phyloP scores from a whole-genome alignment of 192 early-diverging fungal genomes.

The Allomyces javanicus region DNA sequence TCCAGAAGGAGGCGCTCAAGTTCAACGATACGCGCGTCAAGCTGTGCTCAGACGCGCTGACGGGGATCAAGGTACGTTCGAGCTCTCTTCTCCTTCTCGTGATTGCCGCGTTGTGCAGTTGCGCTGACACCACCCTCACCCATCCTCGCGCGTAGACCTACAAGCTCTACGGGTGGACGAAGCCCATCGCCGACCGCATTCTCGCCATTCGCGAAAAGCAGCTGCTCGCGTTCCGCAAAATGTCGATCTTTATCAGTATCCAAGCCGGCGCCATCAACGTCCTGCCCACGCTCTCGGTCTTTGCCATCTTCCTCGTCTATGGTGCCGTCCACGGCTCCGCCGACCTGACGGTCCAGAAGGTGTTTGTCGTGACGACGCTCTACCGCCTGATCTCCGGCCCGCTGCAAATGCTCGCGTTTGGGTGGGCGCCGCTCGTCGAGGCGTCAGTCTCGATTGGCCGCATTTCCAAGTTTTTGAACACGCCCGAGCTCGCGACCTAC shows the following conservation, averaged over 20 bases:
- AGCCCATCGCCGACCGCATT: neutral
- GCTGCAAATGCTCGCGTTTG: too few species aligned
- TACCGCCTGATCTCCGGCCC: neutral
- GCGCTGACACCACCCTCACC: too few species aligned
- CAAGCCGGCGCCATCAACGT: neutral
- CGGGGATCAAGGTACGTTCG: neutral
- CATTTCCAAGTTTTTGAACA: too few species aligned
- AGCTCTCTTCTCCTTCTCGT: too few species aligned
- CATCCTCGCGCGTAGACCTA: neutral
- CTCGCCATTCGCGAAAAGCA: neutral
- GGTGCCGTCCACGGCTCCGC: too few species aligned
- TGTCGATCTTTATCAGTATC: neutral
- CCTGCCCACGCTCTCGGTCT: neutral
- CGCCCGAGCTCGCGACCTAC: too few species aligned
- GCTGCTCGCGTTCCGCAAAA: neutral
- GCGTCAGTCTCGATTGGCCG: too few species aligned
- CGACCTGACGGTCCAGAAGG: too few species aligned
- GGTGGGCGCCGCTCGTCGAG: too few species aligned
- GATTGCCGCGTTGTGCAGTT: too few species aligned
- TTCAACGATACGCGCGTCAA: neutral
- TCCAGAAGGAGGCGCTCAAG: neutral
- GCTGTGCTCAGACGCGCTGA: neutral
- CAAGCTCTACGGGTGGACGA: neutral
- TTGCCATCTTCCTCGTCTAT: too few species aligned
- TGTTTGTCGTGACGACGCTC: neutral